Evolutionary conservation across 768 basidiomycete genomes (phyloP).

Genomic region (Macrolepiota dolichaula): DNA sequence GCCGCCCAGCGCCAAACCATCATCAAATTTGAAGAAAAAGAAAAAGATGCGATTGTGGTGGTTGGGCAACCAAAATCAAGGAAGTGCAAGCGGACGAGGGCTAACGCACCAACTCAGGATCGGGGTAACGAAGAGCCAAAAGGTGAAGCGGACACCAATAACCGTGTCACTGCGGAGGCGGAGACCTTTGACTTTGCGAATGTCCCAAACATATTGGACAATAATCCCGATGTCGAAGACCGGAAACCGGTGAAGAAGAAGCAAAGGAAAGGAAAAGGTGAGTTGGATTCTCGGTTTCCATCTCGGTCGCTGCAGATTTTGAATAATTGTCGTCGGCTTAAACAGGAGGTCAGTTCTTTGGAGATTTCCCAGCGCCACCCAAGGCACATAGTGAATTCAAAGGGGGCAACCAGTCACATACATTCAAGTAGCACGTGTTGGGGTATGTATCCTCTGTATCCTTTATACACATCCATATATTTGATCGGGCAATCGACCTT

Average conservation of each 20-base stretch:
- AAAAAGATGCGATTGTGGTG: constrained; percentile 68
- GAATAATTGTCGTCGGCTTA: constrained; percentile 12
- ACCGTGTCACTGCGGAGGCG: constrained; percentile 16
- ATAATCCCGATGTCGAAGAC: constrained; percentile 39
- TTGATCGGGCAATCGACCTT: neutral
- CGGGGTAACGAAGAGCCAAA: neutral
- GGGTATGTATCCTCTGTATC: neutral
- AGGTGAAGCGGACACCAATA: neutral
- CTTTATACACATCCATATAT: neutral
- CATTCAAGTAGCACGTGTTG: constrained; percentile 50
- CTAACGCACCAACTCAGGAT: neutral
- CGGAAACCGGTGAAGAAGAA: constrained; percentile 28
- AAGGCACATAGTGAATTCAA: constrained; percentile 62
- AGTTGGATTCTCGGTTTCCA: constrained; percentile 34
- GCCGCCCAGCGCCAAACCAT: constrained; percentile 48
- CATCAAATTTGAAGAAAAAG: constrained; percentile 27
- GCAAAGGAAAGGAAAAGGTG: constrained; percentile 52
- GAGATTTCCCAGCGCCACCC: constrained; percentile 64
- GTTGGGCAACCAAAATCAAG: constrained; percentile 66
- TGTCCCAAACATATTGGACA: constrained; percentile 72
- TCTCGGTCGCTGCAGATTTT: constrained; percentile 24
- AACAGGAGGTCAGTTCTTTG: constrained; percentile 42
- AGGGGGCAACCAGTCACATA: constrained; percentile 67
- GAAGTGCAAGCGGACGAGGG: constrained; percentile 57
- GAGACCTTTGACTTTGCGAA: constrained; percentile 66